Evolutionary conservation across 139 green algal genomes (phyloP), one percentile per base, ranked within the genome.

Genomic region (Picochlorum sp.): DNA sequence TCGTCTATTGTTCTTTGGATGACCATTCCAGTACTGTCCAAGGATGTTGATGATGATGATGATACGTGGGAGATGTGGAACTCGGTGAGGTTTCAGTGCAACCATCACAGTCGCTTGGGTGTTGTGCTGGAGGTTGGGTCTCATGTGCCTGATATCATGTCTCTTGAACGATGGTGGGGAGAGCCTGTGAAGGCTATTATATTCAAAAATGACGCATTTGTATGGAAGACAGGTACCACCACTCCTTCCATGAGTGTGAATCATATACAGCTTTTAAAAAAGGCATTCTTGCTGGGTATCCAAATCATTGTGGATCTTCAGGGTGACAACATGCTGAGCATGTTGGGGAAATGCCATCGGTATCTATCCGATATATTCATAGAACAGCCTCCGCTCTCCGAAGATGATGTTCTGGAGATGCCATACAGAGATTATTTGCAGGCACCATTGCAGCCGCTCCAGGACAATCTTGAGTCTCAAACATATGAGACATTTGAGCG

Each of bases 401-500:
- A 84, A 63, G 70, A 87, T 60, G 74, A 86, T 57, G 28, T 68
- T 57, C 34, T 84, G 31, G 86, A 96, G 77, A 45, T 80, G 20
- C 65, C 73, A 15, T 98, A 98, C 82, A 67, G 85, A 5, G 92
- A 98, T 77, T 95, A 91, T 77, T 75, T 98, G 55, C 87, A 95
- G 74, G 83, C 79, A 9, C 88, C 88, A n/a, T 70, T 96, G 65
- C 88, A 95, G 79, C 89, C 90, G 21, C 70, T 94, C 11, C 87
- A 93, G 77, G 91, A 99, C 78, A 96, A 99, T 77, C 77, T 99
- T 30, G 93, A 99, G 74, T 85, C 68, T 24, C 74, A 83, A 34
- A 98, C 94, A 10, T 99, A 99, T 67, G 94, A 98, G 72, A 92
- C 86, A 4, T 99, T 99, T 79, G 94, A 99, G 74, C 81, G 82